Base-by-base conservation (phyloP, 139 green algal species). In the Chlorella sp. region DNA sequence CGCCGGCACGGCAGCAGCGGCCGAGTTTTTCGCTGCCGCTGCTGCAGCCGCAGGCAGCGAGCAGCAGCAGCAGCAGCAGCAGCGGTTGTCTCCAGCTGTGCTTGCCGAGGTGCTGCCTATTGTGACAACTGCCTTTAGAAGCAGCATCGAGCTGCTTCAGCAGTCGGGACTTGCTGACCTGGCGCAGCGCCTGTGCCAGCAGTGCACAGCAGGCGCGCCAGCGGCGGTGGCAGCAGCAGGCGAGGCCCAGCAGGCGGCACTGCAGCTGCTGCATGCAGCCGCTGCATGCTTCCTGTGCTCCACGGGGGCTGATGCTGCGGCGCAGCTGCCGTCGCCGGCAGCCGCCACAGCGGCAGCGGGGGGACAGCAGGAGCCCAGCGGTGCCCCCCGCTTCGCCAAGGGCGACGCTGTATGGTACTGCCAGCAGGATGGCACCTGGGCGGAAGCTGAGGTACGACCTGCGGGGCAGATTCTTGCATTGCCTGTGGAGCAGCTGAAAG, bases 401-500 rank as follows among this genome's bases (percentile, higher is more conserved):
- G 88, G 88, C 21, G 88, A 91, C 19, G 66, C 42, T 18, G 88
- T 88, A 26, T 92, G 90, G 90, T 92, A 92, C 78, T 42, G 48
- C 12, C 57, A 83, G 53, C 80, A 26, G 39, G 75, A 91, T 28
- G 90, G 90, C 53, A 87, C 61, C 61, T 91, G 86, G 85, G 78
- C 40, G 30, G 77, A 81, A 66, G 83, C 90, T 48, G 64, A 76
- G 84, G 86, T 89, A 42, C 39, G 81, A 85, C 36, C 32, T 9
- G 9, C 48, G 9, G 48, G 48, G 48, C 48, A 57, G 48, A 5
- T 5, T 9, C 48, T 57, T 57, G 48, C 48, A 16, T 57, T 57
- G 48, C 5, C 48, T 71, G 22, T 71, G 18, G 18, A 24, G 60
- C 60, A 18, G 60, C 19, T 34, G 66, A 18, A 75, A 75, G 18